phyloP scores from a whole-genome alignment of 2,329 filamentous ascomycete species.

The Geosmithia flava region DNA sequence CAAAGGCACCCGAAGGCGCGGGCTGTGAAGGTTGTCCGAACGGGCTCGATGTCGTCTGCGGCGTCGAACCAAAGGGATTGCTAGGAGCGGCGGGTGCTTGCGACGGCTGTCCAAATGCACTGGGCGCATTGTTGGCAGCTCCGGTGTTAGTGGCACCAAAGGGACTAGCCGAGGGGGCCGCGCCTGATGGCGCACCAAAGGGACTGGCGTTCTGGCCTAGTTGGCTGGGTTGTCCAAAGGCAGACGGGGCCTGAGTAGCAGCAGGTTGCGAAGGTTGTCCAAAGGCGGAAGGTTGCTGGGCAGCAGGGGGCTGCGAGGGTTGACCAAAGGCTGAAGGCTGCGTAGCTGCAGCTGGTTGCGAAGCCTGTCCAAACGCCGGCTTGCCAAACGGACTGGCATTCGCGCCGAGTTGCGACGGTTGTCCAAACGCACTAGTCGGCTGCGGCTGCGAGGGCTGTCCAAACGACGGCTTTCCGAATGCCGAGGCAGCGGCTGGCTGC shows the following conservation, averaged over 20 bases:
- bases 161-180: conserved; percentile 2
- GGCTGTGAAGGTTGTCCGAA: conserved; percentile 5
- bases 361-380: conserved; percentile 2
- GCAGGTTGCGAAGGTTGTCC: background rate
- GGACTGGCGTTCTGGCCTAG: conserved; percentile 24
- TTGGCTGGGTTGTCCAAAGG: conserved; percentile 10
- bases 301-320: conserved; percentile 1
- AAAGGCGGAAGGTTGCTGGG: background rate
- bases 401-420: background rate
- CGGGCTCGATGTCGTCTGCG: conserved; percentile 1
- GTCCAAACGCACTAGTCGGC: conserved; percentile 10
- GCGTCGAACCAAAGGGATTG: background rate
- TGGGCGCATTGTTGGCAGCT: conserved; percentile 4
- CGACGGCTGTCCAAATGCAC: conserved; percentile 10
- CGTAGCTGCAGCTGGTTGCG: conserved; percentile 1
- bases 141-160: conserved; percentile 3
- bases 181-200: conserved; percentile 15
- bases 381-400: conserved; percentile 5
- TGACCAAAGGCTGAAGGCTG: conserved; percentile 6
- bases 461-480: conserved; percentile 4
- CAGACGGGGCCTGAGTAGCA: background rate
- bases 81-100: conserved; percentile 2
- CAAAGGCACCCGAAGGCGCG: conserved; percentile 3
- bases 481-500: conserved; percentile 7
- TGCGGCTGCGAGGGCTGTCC: conserved; percentile 1